Evolutionary conservation across 179 eudicot species (phyloP).

Genomic region (Actinidia chinensis): DNA sequence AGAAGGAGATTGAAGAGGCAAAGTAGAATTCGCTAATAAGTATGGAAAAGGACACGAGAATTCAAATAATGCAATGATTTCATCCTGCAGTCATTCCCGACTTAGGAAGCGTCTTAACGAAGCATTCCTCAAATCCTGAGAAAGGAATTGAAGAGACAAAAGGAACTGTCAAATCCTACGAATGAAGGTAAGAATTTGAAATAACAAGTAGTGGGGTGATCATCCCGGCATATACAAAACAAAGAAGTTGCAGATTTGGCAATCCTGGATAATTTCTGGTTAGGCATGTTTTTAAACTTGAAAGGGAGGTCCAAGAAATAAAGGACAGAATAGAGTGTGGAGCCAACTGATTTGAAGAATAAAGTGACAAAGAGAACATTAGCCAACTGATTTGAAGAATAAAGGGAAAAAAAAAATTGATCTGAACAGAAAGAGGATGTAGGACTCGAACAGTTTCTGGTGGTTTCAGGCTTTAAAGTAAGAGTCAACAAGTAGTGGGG

Average conservation of each 20-base stretch:
- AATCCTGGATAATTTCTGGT: constrained; percentile 69
- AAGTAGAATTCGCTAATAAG: no score
- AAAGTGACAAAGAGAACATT: constrained; percentile 1
- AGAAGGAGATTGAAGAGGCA: constrained; percentile 78
- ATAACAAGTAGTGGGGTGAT: constrained; percentile 21
- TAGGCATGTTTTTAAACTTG: constrained; percentile 70
- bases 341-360: constrained; percentile 17
- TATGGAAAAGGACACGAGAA: no score
- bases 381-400: constrained; percentile 5
- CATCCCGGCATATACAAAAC: constrained; percentile 22
- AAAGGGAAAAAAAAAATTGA: constrained; percentile 64
- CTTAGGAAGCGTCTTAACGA: constrained; percentile 46
- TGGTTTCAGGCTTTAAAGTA: no score
- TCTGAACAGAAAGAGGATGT: constrained; percentile 35
- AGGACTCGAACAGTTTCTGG: constrained; percentile 20
- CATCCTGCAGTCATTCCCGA: constrained; percentile 29
- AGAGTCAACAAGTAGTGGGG: no score
- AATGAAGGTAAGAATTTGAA: constrained; percentile 24
- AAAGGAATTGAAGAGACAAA: constrained; percentile 49
- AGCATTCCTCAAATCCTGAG: constrained; percentile 49
- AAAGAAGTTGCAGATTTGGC: constrained; percentile 54
- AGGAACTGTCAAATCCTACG: constrained; percentile 31
- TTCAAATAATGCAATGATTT: constrained; percentile 9
- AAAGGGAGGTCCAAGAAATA: constrained; percentile 80
- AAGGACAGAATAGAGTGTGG: constrained; percentile 36